Evolutionary conservation across 352 stramenopile species (phyloP).

Genomic region (Phytophthora podocarpi): DNA sequence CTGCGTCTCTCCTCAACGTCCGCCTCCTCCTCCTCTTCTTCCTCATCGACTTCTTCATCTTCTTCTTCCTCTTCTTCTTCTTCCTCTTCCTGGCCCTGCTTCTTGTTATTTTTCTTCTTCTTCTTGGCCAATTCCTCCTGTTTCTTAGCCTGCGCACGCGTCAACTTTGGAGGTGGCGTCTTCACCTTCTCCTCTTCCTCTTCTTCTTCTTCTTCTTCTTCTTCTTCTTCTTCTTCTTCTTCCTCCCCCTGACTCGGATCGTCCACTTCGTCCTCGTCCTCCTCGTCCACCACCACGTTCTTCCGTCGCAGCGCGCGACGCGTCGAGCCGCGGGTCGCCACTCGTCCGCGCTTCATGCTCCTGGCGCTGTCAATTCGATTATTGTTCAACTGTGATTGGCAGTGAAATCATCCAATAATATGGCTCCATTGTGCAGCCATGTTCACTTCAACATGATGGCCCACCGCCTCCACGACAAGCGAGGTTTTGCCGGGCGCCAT

Average conservation of each 20-base stretch:
- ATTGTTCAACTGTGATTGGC: constrained; percentile 4
- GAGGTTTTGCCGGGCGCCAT: constrained; percentile 6
- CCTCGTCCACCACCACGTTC: constrained; percentile 75
- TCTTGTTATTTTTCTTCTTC: constrained; percentile 35
- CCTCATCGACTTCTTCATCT: constrained; percentile 46
- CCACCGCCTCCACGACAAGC: too few species aligned
- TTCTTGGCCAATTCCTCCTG: constrained; percentile 42
- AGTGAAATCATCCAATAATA: background rate
- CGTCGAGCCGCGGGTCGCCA: constrained; percentile 44
- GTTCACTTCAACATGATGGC: constrained; percentile 12
- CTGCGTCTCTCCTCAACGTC: constrained; percentile 32
- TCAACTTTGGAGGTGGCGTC: constrained; percentile 41
- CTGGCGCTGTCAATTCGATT: background rate
- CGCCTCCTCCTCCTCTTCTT: constrained; percentile 51
- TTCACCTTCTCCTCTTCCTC: constrained; percentile 36
- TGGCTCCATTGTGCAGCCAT: constrained; percentile 4
- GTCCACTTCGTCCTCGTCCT: constrained; percentile 45
- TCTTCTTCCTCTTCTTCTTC: constrained; percentile 49
- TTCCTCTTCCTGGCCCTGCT: constrained; percentile 37
- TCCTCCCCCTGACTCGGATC: constrained; percentile 34
- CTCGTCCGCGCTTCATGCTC: constrained; percentile 67
- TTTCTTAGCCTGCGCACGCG: constrained; percentile 40
- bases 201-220: constrained; percentile 39
- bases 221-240: constrained; percentile 37
- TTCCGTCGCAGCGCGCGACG: constrained; percentile 70